Evolutionary conservation across 352 stramenopile species (phyloP).

Genomic region (Pythium monospermum): DNA sequence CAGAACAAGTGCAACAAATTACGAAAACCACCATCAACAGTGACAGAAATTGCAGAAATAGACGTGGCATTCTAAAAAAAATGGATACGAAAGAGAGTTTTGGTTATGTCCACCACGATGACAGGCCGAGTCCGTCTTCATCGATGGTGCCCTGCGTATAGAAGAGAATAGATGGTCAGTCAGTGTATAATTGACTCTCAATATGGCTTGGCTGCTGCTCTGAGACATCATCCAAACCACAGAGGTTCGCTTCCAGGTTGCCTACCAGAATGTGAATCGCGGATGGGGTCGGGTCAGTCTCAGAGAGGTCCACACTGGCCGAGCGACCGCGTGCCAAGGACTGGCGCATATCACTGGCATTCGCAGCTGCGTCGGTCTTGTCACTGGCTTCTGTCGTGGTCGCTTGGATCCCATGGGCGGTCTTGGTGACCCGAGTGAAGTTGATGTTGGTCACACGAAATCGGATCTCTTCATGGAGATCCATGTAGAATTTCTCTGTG

Average conservation of each 20-base stretch:
- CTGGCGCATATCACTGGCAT: conserved; percentile 64
- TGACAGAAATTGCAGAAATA: not conserved
- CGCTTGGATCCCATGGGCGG: conserved; percentile 81
- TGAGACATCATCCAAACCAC: too few relatives aligned
- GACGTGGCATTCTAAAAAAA: conserved; percentile 3
- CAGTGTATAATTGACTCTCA: too few relatives aligned
- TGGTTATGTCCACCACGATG: conserved; percentile 67
- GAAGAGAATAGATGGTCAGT: too few relatives aligned
- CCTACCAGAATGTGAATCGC: conserved; percentile 78
- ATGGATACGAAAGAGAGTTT: not conserved
- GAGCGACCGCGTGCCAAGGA: conserved; percentile 64
- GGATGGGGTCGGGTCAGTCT: conserved; percentile 76
- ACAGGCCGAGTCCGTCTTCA: conserved; percentile 76
- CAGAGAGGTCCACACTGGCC: conserved; percentile 80
- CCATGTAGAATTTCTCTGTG: conserved; percentile 86
- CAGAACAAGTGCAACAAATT: conserved; percentile 1
- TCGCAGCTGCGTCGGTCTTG: conserved; percentile 29
- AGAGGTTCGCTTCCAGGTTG: too few relatives aligned
- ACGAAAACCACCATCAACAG: not conserved
- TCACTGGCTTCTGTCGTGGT: conserved; percentile 81
- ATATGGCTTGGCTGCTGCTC: too few relatives aligned
- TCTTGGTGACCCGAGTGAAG: conserved; percentile 86
- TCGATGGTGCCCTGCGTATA: conserved; percentile 86
- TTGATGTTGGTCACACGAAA: conserved; percentile 88
- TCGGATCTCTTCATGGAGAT: conserved; percentile 82